Evolutionary conservation across 768 basidiomycete genomes (phyloP).

Genomic region (Inosperma sp.): DNA sequence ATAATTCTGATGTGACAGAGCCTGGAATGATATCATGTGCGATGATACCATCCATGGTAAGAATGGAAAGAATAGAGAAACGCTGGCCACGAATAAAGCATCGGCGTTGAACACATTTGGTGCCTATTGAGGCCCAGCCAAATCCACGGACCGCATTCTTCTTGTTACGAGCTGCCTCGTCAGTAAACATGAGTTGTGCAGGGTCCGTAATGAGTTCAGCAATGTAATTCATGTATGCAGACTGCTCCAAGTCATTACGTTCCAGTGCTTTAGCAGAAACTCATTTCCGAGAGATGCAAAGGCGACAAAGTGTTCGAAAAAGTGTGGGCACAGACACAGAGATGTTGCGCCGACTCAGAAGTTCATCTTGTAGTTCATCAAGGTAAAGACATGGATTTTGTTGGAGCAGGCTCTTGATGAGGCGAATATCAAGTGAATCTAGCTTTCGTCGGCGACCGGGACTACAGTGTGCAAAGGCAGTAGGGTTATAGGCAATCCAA

Average conservation of each 20-base stretch:
- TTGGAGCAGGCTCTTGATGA: not conserved
- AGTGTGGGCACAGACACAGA: conserved; percentile 1
- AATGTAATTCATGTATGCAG: conserved; percentile 12
- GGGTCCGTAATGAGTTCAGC: conserved; percentile 9
- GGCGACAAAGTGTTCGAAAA: not conserved
- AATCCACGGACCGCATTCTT: conserved; percentile 9
- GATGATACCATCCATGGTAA: conserved; percentile 17
- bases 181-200: conserved; percentile 9
- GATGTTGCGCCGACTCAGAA: not conserved
- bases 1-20: conserved; percentile 11
- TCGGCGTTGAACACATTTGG: conserved; percentile 2
- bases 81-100: conserved; percentile 15
- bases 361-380: conserved; percentile 1
- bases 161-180: conserved; percentile 16
- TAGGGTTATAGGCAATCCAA: conserved; percentile 12
- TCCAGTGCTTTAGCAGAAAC: not conserved
- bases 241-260: not conserved
- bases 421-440: not conserved
- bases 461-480: not conserved
- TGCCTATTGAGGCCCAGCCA: conserved; percentile 12
- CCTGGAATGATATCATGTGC: conserved; percentile 14
- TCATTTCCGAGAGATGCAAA: not conserved
- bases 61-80: conserved; percentile 14
- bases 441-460: not conserved
- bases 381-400: conserved; percentile 4